Evolutionary conservation across 176 grass and related monocot species (phyloP).

Genomic region (Raddia guianensis): DNA sequence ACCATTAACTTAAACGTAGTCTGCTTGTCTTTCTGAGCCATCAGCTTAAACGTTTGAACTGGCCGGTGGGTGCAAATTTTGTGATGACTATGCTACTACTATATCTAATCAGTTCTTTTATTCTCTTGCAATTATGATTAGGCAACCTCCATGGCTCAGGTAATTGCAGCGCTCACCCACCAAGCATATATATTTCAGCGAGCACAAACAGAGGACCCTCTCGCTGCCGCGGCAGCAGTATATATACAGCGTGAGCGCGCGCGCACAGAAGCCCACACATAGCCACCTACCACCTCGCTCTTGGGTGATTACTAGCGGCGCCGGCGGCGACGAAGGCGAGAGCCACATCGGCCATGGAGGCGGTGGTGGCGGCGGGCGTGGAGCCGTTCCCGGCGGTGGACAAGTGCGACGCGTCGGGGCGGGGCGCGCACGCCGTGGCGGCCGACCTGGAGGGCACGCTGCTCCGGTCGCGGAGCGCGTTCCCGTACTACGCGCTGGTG

Average conservation of each 20-base stretch:
- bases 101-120: too few species aligned
- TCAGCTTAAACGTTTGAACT: too few species aligned
- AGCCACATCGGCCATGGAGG: not conserved
- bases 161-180: constrained; percentile 38
- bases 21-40: too few species aligned
- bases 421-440: constrained; percentile 61
- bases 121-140: not conserved
- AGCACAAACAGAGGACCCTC: not conserved
- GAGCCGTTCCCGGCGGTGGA: constrained; percentile 61
- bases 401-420: constrained; percentile 64
- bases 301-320: not conserved
- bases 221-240: not conserved
- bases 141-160: too few species aligned
- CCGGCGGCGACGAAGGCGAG: not conserved
- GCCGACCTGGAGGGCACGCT: constrained; percentile 73
- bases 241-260: constrained; percentile 28
- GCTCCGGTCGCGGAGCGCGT: constrained; percentile 60
- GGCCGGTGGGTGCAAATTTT: too few species aligned
- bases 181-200: constrained; percentile 39
- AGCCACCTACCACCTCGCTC: constrained; percentile 2
- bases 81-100: too few species aligned
- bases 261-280: not conserved
- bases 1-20: too few species aligned
- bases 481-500: constrained; percentile 84
- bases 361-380: constrained; percentile 34